These are phyloP conservation scores for Candida hungchunana DNA, from an alignment of 805 yeast genomes.

Conservation along the genomic window DNA sequence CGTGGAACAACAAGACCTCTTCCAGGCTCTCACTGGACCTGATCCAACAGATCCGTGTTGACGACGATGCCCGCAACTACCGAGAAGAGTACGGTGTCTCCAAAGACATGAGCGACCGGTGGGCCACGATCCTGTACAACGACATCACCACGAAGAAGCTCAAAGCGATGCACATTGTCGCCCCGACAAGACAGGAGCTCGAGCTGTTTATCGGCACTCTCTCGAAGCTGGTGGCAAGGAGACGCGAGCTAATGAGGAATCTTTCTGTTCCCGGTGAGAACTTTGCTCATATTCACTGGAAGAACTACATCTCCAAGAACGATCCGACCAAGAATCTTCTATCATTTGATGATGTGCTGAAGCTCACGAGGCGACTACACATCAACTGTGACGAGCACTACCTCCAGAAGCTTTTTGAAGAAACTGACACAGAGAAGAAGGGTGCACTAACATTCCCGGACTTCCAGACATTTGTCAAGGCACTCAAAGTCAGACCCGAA, in stretches of 20 bases:
- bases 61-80: constrained; percentile 74
- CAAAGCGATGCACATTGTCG: constrained; percentile 77
- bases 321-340: constrained; percentile 34
- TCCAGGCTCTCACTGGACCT: constrained; percentile 48
- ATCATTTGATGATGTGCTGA: constrained; percentile 63
- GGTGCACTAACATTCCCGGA: constrained; percentile 62
- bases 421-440: constrained; percentile 45
- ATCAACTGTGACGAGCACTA: constrained; percentile 60
- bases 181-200: constrained; percentile 47
- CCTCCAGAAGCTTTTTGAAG: constrained; percentile 46
- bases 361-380: constrained; percentile 62
- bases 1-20: constrained; percentile 50
- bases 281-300: constrained; percentile 66
- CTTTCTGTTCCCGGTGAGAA: constrained; percentile 58
- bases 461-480: constrained; percentile 69
- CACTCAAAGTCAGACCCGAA: constrained; percentile 64
- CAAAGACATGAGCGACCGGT: constrained; percentile 54
- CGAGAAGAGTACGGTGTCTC: constrained; percentile 80
- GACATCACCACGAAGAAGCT: constrained; percentile 55
- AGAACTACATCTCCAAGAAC: constrained; percentile 39
- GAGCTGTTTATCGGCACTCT: constrained; percentile 53
- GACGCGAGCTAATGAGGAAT: constrained; percentile 60
- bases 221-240: constrained; percentile 47
- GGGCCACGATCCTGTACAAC: constrained; percentile 80
- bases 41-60: constrained; percentile 57